Evolutionary conservation across 805 yeast species (phyloP).

Genomic region (Metschnikowia proteae): DNA sequence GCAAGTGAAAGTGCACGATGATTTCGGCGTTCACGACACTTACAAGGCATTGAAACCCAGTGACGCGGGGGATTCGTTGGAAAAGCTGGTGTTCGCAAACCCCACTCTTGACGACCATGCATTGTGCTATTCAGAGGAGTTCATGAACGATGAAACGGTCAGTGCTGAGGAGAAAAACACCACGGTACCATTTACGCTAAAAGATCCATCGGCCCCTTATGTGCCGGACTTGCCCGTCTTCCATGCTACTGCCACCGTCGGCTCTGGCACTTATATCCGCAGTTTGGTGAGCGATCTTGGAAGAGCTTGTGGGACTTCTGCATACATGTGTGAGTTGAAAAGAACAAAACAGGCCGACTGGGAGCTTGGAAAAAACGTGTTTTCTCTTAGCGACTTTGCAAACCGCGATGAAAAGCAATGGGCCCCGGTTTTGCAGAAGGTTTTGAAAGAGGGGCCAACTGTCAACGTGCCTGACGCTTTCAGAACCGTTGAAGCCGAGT

Average conservation of each 20-base stretch:
- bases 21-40: conserved; percentile 52
- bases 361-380: conserved; percentile 68
- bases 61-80: conserved; percentile 45
- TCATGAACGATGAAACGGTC: conserved; percentile 34
- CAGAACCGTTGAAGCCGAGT: background rate
- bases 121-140: conserved; percentile 56
- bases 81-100: conserved; percentile 43
- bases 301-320: conserved; percentile 69
- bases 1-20: conserved; percentile 52
- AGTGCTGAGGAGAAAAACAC: conserved; percentile 36
- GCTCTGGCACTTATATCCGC: conserved; percentile 94
- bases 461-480: conserved; percentile 27
- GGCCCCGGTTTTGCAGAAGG: conserved; percentile 59
- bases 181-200: conserved; percentile 33
- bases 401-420: conserved; percentile 60
- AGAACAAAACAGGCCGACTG: conserved; percentile 80
- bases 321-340: conserved; percentile 82
- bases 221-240: conserved; percentile 61
- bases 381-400: conserved; percentile 63
- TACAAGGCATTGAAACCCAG: conserved; percentile 44
- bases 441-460: conserved; percentile 39
- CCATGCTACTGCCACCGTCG: conserved; percentile 72
- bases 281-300: conserved; percentile 88
- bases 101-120: conserved; percentile 63
- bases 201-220: conserved; percentile 36